Base-by-base conservation (phyloP, 768 basidiomycete genomes). In the Russula virescens region DNA sequence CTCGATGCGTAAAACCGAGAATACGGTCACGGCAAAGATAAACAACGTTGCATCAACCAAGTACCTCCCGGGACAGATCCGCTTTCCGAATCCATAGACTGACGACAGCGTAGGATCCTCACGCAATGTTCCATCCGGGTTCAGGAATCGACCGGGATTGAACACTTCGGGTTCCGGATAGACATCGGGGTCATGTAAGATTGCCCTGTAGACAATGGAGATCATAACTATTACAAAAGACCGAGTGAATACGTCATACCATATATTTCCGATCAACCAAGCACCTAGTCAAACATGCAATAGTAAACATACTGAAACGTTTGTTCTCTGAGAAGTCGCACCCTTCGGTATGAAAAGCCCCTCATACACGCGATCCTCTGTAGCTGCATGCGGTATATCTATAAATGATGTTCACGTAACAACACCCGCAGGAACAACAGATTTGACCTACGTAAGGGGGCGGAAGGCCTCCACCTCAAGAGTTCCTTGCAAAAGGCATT, bases 381-480 rank as follows among this genome's bases (percentile, higher is more conserved):
- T 43, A 2, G 35, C 23, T 10, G 52, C 35, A 21, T 54, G 52
- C 21, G 52, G 52, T 10, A 40, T 25, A 26, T 23, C 54, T 55
- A 18, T 14, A 18, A 14, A 55, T 13, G 49, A 52, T 14, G 18
- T 13, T 11, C 18, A 43, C 18, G 42, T 43, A 19, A 18, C 14
- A 2, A 19, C 42, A 8, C 5, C n/a, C 10, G 42, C 42, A 3
- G 42, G 18, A 43, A 43, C 18, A 5, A 43, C 16, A 19, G 42
- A 19, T 19, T 43, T 14, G 5, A 53, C 67, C 28, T 43, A 67
- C 68, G 61, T 43, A 43, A 43, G 42, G 42, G 42, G 42, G 42
- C 42, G 18, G 42, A 13, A 43, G 42, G 42, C 8, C 42, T 43
- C 42, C 42, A 43, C 18, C 42, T 43, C 18, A 43, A 43, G 18